Conservation (phyloP, 2,329 filamentous ascomycete genomes). For the Dothidotthia symphoricarpi region DNA sequence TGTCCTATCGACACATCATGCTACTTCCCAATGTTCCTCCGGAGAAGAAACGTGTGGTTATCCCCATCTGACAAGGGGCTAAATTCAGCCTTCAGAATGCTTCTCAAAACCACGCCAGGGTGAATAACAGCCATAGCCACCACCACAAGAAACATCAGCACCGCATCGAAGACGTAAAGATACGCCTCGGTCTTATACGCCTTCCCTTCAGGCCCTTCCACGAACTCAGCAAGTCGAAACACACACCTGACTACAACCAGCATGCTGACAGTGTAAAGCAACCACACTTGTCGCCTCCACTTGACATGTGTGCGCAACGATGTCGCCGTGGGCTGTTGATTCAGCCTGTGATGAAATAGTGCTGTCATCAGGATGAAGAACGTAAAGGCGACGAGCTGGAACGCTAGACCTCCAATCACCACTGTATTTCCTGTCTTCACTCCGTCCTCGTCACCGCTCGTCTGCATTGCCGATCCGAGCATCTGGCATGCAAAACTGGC, state of each 20-base stretch:
- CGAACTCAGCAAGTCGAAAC: conserved; percentile 19
- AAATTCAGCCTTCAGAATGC: conserved; percentile 11
- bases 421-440: conserved; percentile 8
- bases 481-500: conserved; percentile 19
- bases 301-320: conserved; percentile 3
- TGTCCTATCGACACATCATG: too few species aligned
- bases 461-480: conserved; percentile 18
- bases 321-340: conserved; percentile 5
- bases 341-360: conserved; percentile 12
- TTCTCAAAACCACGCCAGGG: conserved; percentile 13
- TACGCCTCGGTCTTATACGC: conserved; percentile 13
- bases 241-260: conserved; percentile 13
- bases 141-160: conserved; percentile 12
- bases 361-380: conserved; percentile 13
- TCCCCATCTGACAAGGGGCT: background rate
- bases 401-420: conserved; percentile 13
- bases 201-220: conserved; percentile 5
- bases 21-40: background rate
- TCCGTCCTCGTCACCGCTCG: conserved; percentile 9
- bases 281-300: conserved; percentile 12
- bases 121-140: conserved; percentile 11
- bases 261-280: conserved; percentile 12
- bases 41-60: too few species aligned
- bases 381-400: conserved; percentile 15
- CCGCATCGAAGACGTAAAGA: conserved; percentile 19